These are phyloP conservation scores for Dittrichia graveolens DNA, from an alignment of 129 eudicot genomes.

Conservation along the genomic window DNA sequence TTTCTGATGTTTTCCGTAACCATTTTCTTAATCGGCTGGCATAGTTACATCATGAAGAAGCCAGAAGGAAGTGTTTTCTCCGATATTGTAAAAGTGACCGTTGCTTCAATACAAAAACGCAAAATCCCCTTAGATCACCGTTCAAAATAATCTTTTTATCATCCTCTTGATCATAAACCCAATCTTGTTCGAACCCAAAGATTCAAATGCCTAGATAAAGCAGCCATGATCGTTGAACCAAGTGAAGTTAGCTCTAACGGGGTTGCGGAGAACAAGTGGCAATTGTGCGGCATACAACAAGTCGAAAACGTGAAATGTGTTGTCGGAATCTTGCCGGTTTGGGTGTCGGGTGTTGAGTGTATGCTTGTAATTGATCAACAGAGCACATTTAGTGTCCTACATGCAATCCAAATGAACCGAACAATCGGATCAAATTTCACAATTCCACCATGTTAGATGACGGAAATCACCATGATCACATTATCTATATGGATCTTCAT, in stretches of 20 bases:
- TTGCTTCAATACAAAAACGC: conserved; percentile 55
- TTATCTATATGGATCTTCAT: conserved; percentile 60
- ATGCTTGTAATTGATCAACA: conserved; percentile 66
- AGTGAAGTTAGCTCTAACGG: conserved; percentile 47
- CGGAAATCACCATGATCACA: conserved; percentile 52
- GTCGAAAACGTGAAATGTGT: conserved; percentile 66
- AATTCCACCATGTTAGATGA: conserved; percentile 69
- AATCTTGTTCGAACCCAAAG: conserved; percentile 24
- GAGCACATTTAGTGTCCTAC: conserved; percentile 60
- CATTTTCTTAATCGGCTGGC: conserved; percentile 58
- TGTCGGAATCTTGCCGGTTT: conserved; percentile 55
- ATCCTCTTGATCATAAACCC: conserved; percentile 20
- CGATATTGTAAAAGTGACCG: conserved; percentile 50
- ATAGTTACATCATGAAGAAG: conserved; percentile 39
- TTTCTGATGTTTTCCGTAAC: conserved; percentile 43
- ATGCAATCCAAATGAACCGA: conserved; percentile 56
- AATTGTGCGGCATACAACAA: conserved; percentile 54
- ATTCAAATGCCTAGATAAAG: conserved; percentile 59
- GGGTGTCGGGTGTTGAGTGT: conserved; percentile 59
- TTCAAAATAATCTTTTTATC: conserved; percentile 18
- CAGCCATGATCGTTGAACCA: conserved; percentile 49
- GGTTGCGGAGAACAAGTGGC: conserved; percentile 40
- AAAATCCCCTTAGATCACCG: conserved; percentile 20
- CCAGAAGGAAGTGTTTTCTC: conserved; percentile 63
- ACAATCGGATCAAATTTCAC: conserved; percentile 43